phyloP scores from a whole-genome alignment of 1,284 basidiomycete species.

The Leccinum subspadiceum region DNA sequence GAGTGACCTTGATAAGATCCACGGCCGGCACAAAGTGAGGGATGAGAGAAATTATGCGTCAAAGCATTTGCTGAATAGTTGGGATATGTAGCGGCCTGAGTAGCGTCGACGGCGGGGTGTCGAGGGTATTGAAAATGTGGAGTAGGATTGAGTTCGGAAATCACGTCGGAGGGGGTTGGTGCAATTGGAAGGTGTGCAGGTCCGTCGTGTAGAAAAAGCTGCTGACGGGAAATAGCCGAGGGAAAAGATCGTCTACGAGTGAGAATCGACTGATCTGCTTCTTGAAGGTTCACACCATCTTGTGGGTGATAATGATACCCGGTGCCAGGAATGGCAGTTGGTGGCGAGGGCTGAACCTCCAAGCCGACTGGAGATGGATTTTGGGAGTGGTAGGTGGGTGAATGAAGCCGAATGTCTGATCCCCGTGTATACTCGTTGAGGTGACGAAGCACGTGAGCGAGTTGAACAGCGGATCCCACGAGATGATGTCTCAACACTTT shows the following conservation, averaged over 20 bases:
- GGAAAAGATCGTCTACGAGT: constrained; percentile 23
- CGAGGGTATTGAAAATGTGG: constrained; percentile 20
- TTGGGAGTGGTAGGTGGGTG: constrained; percentile 32
- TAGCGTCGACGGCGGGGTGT: constrained; percentile 7
- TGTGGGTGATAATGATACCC: constrained; percentile 19
- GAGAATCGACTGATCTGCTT: constrained; percentile 6
- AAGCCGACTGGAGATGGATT: constrained; percentile 32
- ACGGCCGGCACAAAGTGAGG: constrained; percentile 12
- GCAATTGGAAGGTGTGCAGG: constrained; percentile 11
- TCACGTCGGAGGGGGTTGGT: constrained; percentile 10
- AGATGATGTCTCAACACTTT: constrained; percentile 64
- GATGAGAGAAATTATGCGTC: constrained; percentile 12
- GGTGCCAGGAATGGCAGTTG: constrained; percentile 23
- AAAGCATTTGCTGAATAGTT: constrained; percentile 12
- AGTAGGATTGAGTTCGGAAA: constrained; percentile 11
- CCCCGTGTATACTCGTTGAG: constrained; percentile 40
- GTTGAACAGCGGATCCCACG: constrained; percentile 60
- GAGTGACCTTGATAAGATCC: constrained; percentile 12
- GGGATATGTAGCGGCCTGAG: constrained; percentile 21
- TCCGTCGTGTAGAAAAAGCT: constrained; percentile 13
- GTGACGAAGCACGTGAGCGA: constrained; percentile 55
- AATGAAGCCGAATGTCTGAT: constrained; percentile 39
- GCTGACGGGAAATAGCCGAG: constrained; percentile 9
- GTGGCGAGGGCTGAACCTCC: constrained; percentile 42
- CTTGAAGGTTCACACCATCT: constrained; percentile 10